Conservation (phyloP, 768 basidiomycete genomes). For the Termitomyces sp. region DNA sequence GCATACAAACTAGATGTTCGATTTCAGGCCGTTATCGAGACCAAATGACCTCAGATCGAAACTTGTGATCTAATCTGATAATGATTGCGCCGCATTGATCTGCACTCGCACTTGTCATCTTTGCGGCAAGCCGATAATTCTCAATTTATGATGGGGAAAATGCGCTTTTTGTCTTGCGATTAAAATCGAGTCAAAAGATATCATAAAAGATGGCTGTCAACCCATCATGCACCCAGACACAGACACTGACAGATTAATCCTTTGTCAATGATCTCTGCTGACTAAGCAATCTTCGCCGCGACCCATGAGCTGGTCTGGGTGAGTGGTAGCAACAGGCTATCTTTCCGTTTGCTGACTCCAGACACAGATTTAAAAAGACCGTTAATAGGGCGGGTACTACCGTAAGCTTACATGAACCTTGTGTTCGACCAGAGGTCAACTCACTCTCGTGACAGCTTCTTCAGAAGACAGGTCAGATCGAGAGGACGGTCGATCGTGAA, state of each 20-base stretch:
- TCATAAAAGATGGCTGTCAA: too few species aligned
- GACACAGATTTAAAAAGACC: slow-evolving; percentile 82
- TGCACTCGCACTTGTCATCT: not conserved
- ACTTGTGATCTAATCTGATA: slow-evolving; percentile 5
- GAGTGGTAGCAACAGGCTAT: not conserved
- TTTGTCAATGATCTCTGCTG: slow-evolving; percentile 2
- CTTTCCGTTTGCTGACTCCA: slow-evolving; percentile 1
- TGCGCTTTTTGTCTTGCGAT: too few species aligned
- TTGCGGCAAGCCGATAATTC: not conserved
- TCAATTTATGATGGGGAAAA: not conserved
- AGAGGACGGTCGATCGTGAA: slow-evolving; percentile 90
- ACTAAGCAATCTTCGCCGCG: slow-evolving; percentile 9
- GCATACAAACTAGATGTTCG: not conserved
- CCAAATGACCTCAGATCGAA: not conserved
- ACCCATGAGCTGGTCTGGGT: slow-evolving; percentile 28
- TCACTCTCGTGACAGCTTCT: slow-evolving; percentile 51
- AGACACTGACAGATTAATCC: not conserved
- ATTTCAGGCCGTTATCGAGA: not conserved
- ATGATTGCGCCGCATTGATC: not conserved
- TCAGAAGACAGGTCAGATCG: slow-evolving; percentile 98
- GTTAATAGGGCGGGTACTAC: slow-evolving; percentile 90
- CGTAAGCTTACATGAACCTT: slow-evolving; percentile 33
- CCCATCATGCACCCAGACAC: too few species aligned
- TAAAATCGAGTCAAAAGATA: too few species aligned
- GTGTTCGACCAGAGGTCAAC: slow-evolving; percentile 9